Evolutionary conservation across 306 rosid species (phyloP), one percentile per base, ranked within the genome.

Genomic region (Carpinus fangiana): DNA sequence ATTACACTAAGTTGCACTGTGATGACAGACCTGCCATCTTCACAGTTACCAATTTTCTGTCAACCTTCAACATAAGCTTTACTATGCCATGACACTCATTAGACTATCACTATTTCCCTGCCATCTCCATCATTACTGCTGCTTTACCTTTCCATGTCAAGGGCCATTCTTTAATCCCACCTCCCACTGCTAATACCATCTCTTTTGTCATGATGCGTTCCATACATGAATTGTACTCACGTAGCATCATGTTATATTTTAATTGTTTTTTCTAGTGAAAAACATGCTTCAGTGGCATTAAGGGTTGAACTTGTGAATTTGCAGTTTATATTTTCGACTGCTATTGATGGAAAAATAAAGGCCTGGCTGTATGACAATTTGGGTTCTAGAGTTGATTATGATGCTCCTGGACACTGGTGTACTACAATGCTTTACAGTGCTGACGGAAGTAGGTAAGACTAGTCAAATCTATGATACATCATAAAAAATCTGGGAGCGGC

Each of bases 391-490:
- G 97, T 90, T 86, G 95, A 89, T 80, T 93, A 91, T 74, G 89
- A 93, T 83, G 97, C 98, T 69, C 98, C 98, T 76, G 97, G 98
- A 61, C 88, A 82, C 47, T 90, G 89, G 93, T 93, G 95, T 79
- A 91, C 98, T 5, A 88, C 88, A 68, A 86, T 93, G 90, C 93
- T 88, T 76, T 93, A 90, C 86, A 93, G 93, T 82, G 91, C 90
- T 10, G 98, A 93, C 82, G 97, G 97, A 78, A 91, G 83, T 62
- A 89, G 97, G 98, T 90, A 81, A 88, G 88, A 70, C 46, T 34
- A 28, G 72, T 14, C 48, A n/a, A 38, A 38, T 41, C 43, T 41
- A 66, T 66, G 51, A 66, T 66, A 31, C 38, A 12, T 12, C 13
- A 12, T 38, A 41, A 38, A 41, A 38, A 38, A 18, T 17, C 17